phyloP scores from a whole-genome alignment of 257 asterid genomes.

The Galeopsis tetrahit region DNA sequence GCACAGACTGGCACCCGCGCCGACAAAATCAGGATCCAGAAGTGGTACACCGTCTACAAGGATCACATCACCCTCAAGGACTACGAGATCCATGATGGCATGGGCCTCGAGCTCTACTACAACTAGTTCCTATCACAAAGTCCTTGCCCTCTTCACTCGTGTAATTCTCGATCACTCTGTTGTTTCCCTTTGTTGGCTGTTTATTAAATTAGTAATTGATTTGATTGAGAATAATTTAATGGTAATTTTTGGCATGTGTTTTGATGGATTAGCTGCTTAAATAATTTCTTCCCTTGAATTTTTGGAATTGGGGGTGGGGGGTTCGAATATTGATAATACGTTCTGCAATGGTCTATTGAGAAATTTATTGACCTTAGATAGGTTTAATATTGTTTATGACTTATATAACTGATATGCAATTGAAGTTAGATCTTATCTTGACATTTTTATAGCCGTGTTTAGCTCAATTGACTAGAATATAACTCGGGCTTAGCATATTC shows the following conservation, averaged over 20 bases:
- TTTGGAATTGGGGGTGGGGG: neutral
- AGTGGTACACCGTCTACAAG: conserved; percentile 86
- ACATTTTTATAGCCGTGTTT: neutral
- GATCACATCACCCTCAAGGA: conserved; percentile 83
- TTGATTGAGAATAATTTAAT: neutral
- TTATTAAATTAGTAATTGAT: neutral
- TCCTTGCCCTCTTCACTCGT: neutral
- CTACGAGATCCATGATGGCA: conserved; percentile 85
- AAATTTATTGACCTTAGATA: neutral
- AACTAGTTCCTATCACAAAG: conserved; percentile 37
- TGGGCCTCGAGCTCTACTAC: conserved; percentile 93
- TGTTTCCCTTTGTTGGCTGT: neutral
- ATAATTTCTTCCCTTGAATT: neutral
- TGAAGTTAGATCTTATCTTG: neutral
- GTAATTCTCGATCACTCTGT: neutral
- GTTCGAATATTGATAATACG: neutral
- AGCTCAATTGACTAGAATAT: neutral
- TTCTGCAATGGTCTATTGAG: neutral
- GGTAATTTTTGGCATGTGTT: neutral
- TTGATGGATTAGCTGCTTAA: neutral
- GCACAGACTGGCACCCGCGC: conserved; percentile 90
- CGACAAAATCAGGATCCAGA: conserved; percentile 85
- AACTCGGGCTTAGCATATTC: neutral
- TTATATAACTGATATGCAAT: neutral
- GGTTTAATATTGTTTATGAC: neutral